These are phyloP conservation scores for Tympanopsis confertula DNA, from an alignment of 2,329 filamentous ascomycete species.

Conservation along the genomic window DNA sequence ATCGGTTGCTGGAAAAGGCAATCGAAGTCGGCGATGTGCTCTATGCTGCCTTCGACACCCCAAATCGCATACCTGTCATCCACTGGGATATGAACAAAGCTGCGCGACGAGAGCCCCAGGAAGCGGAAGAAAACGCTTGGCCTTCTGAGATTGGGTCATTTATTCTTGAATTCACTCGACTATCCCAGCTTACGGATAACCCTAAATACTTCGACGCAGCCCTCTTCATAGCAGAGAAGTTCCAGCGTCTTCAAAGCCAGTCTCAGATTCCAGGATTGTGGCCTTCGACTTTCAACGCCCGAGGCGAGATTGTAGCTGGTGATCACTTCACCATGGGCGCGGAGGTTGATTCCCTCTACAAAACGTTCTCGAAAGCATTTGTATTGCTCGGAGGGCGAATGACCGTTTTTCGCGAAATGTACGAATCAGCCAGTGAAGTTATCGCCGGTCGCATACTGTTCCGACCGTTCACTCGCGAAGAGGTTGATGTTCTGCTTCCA, in stretches of 20 bases:
- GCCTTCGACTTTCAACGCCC: constrained; percentile 38
- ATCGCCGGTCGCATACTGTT: constrained; percentile 31
- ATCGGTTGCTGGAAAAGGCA: constrained; percentile 27
- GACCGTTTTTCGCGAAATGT: constrained; percentile 36
- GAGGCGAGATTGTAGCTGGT: constrained; percentile 36
- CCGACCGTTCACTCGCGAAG: constrained; percentile 49
- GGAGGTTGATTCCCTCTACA: constrained; percentile 42
- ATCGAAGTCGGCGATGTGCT: constrained; percentile 33
- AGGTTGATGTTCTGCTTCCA: constrained; percentile 48
- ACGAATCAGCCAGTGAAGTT: neutral
- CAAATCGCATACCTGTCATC: constrained; percentile 31
- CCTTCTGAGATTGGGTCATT: constrained; percentile 39
- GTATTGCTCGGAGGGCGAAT: constrained; percentile 45
- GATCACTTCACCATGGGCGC: constrained; percentile 42
- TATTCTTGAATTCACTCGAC: constrained; percentile 58
- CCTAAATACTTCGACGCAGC: constrained; percentile 66
- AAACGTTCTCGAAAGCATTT: constrained; percentile 50
- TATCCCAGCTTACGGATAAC: constrained; percentile 58
- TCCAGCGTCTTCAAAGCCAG: constrained; percentile 56
- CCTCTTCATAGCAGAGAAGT: constrained; percentile 57
- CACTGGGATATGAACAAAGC: constrained; percentile 5
- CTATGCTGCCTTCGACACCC: constrained; percentile 33
- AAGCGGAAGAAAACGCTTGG: neutral
- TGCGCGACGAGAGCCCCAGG: constrained; percentile 32
- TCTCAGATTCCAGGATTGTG: constrained; percentile 69